phyloP scores from a whole-genome alignment of 2,329 filamentous ascomycete species.

The Aspergillus fructus region DNA sequence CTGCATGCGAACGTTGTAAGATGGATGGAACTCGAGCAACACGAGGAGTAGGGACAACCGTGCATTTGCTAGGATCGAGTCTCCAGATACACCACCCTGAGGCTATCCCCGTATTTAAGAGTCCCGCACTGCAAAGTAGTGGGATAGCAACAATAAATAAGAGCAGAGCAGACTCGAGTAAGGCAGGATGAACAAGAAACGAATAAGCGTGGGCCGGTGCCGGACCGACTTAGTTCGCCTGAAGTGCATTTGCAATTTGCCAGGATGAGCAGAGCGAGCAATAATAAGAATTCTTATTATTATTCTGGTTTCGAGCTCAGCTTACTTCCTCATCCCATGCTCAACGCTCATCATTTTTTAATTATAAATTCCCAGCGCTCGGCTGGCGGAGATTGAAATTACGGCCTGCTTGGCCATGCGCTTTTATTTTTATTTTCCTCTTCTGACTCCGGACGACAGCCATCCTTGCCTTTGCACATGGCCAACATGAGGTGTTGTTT shows the following conservation, averaged over 20 bases:
- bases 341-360: not conserved
- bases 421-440: conserved; percentile 3
- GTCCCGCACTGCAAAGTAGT: not conserved
- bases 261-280: not conserved
- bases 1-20: not conserved
- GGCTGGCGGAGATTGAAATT: conserved; percentile 4
- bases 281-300: not conserved
- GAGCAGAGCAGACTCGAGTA: not conserved
- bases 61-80: not conserved
- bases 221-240: conserved; percentile 6
- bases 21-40: not conserved
- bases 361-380: not conserved
- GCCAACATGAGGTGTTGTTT: not conserved
- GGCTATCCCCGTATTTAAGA: conserved; percentile 13
- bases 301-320: conserved; percentile 4
- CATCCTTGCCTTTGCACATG: not conserved
- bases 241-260: not conserved
- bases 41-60: not conserved
- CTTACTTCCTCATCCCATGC: conserved; percentile 4
- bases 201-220: conserved; percentile 13
- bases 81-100: not conserved
- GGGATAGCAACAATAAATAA: not conserved
- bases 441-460: not conserved
- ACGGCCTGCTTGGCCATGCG: conserved; percentile 1
- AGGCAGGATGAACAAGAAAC: conserved; percentile 15